Evolutionary conservation across 2,329 filamentous ascomycete genomes (phyloP).

Genomic region (Fusarium vanettenii): DNA sequence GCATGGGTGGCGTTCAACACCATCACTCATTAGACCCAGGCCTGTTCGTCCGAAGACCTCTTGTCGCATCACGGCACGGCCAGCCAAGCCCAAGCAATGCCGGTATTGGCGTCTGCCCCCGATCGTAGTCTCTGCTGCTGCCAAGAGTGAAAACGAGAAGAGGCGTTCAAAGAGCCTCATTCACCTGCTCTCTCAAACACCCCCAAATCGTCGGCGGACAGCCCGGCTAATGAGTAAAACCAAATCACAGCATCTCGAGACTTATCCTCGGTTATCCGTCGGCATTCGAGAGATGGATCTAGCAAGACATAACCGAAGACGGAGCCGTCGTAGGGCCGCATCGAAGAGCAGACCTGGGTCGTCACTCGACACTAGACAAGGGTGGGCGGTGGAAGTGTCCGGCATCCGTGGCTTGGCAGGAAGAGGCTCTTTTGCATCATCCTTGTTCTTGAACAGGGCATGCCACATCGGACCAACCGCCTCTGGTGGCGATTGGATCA

Average conservation of each 20-base stretch:
- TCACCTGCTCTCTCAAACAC: background rate
- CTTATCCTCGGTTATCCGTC: conserved; percentile 43
- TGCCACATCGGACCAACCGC: background rate
- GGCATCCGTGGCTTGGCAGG: conserved; percentile 17
- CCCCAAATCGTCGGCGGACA: background rate
- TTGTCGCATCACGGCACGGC: conserved; percentile 18
- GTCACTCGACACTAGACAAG: background rate
- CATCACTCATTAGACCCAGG: background rate
- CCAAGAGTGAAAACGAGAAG: conserved; percentile 6
- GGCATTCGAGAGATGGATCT: conserved; percentile 27
- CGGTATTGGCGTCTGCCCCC: conserved; percentile 10
- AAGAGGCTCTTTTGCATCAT: conserved; percentile 27
- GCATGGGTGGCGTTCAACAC: conserved; percentile 23
- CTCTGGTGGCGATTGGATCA: background rate
- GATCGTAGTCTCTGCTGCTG: background rate
- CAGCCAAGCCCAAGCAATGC: conserved; percentile 20
- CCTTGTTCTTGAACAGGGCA: background rate
- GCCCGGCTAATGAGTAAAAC: conserved; percentile 26
- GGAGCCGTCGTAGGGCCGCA: conserved; percentile 20
- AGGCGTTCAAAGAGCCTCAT: conserved; percentile 1
- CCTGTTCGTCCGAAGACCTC: conserved; percentile 1
- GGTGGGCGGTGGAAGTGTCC: conserved; percentile 19
- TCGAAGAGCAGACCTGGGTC: conserved; percentile 7
- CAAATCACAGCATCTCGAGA: background rate
- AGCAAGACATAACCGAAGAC: conserved; percentile 3